Evolutionary conservation across 2,329 filamentous ascomycete species (phyloP).

Genomic region (Botrytis squamosa): DNA sequence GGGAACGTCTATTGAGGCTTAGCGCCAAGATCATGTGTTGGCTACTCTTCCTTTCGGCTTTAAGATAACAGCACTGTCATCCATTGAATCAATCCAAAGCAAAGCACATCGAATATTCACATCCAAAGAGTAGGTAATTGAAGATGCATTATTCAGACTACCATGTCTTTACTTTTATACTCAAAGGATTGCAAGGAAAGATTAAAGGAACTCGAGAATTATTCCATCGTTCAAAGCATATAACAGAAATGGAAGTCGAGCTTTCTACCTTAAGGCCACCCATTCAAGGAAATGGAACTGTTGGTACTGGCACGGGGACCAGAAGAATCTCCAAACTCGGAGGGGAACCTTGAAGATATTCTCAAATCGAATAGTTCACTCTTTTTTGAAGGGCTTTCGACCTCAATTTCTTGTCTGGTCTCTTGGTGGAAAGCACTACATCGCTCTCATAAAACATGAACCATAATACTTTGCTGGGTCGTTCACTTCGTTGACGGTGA

Average conservation of each 20-base stretch:
- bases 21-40: constrained; percentile 2
- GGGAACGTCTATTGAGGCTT: neutral
- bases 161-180: neutral
- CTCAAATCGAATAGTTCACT: neutral
- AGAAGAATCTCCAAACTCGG: neutral
- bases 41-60: neutral
- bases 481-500: neutral
- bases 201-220: neutral
- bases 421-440: neutral
- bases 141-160: constrained; percentile 5
- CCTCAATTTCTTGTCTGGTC: neutral
- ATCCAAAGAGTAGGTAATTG: neutral
- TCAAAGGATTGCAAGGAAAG: neutral
- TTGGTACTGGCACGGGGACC: neutral
- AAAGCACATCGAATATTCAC: neutral
- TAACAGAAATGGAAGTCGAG: neutral
- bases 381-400: neutral
- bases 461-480: neutral
- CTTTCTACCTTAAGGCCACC: neutral
- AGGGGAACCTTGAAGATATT: neutral
- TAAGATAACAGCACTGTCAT: neutral
- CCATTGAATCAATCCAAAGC: neutral
- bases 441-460: neutral
- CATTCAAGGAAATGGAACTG: neutral
- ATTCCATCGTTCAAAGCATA: constrained; percentile 7